Evolutionary conservation across 352 stramenopile species (phyloP).

Genomic region (Globisporangium paddicum): DNA sequence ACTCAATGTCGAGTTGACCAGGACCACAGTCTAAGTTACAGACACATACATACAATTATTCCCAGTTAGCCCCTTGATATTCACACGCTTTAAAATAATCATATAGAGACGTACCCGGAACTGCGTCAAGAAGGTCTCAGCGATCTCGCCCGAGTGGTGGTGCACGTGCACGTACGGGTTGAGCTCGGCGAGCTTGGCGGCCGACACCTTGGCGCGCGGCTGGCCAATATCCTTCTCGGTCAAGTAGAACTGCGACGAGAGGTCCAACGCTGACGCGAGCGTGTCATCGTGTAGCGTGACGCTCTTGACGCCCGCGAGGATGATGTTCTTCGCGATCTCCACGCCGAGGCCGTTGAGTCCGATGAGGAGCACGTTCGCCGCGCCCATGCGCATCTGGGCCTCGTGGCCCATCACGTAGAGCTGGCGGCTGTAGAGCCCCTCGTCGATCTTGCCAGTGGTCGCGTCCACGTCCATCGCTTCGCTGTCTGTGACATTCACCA

Average conservation of each 20-base stretch:
- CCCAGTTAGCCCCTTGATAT: neutral
- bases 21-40: conserved; percentile 43
- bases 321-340: conserved; percentile 99
- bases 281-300: conserved; percentile 95
- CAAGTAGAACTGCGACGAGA: conserved; percentile 97
- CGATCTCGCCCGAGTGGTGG: conserved; percentile 59
- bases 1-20: conserved; percentile 75
- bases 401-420: conserved; percentile 99
- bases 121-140: conserved; percentile 55
- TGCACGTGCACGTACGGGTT: conserved; percentile 95
- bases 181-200: conserved; percentile 91
- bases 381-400: conserved; percentile 96
- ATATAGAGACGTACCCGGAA: conserved; percentile 61
- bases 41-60: neutral
- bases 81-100: neutral
- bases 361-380: conserved; percentile 93
- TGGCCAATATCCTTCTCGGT: conserved; percentile 83
- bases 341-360: conserved; percentile 94
- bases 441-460: conserved; percentile 47
- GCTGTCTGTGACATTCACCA: conserved; percentile 67
- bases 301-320: conserved; percentile 93
- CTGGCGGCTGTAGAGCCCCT: conserved; percentile 92
- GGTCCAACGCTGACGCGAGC: conserved; percentile 77
- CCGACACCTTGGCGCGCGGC: conserved; percentile 80
- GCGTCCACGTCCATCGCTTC: conserved; percentile 70